These are phyloP conservation scores for Saturnispora halmiae DNA, from an alignment of 805 yeast species.

Conservation along the genomic window DNA sequence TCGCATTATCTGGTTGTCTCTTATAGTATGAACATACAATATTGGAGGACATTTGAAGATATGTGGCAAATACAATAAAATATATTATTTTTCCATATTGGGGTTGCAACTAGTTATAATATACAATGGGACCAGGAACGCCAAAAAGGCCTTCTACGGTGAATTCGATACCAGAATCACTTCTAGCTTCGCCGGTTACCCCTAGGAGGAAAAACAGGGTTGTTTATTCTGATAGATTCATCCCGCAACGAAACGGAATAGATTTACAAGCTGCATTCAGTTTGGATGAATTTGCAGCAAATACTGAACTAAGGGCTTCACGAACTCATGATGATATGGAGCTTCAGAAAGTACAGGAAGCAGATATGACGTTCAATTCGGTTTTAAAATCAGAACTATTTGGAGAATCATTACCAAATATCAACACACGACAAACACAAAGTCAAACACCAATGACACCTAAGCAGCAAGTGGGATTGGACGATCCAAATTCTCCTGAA, in stretches of 20 bases:
- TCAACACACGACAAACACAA: background rate
- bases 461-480: background rate
- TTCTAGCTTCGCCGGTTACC: slow-evolving; percentile 32
- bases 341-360: slow-evolving; percentile 63
- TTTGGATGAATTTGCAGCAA: slow-evolving; percentile 25
- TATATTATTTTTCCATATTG: no score
- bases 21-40: slow-evolving; percentile 2
- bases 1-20: background rate
- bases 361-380: slow-evolving; percentile 77
- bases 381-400: slow-evolving; percentile 83
- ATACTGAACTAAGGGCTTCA: slow-evolving; percentile 5
- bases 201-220: slow-evolving; percentile 40
- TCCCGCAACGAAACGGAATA: slow-evolving; percentile 80
- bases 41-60: background rate
- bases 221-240: slow-evolving; percentile 73
- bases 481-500: slow-evolving; percentile 8
- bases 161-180: background rate
- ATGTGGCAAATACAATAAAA: background rate
- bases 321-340: slow-evolving; percentile 46
- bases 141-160: slow-evolving; percentile 7
- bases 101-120: background rate
- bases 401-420: slow-evolving; percentile 54
- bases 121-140: slow-evolving; percentile 8
- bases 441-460: background rate
- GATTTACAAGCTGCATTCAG: slow-evolving; percentile 82